Evolutionary conservation across 1,139 yeast species (phyloP).

Genomic region (Candida freyschussii): DNA sequence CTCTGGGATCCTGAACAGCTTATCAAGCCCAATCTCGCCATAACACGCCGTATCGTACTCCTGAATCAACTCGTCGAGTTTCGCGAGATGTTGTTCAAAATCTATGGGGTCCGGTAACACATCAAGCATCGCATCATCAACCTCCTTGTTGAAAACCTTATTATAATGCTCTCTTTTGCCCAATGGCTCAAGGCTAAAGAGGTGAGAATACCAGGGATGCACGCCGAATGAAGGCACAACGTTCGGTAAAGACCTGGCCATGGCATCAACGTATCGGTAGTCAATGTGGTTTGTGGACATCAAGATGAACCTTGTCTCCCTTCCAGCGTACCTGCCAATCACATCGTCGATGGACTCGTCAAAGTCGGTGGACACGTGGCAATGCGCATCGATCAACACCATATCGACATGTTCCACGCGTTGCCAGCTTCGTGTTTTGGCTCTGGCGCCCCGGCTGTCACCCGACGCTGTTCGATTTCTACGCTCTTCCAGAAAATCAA

Average conservation of each 20-base stretch:
- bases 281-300: conserved; percentile 62
- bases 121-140: conserved; percentile 37
- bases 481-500: no score
- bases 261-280: conserved; percentile 32
- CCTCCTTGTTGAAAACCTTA: conserved; percentile 31
- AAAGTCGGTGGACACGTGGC: conserved; percentile 43
- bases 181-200: conserved; percentile 37
- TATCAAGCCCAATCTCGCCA: conserved; percentile 93
- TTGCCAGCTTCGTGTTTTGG: no score
- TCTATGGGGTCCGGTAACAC: conserved; percentile 59
- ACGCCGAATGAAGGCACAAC: conserved; percentile 70
- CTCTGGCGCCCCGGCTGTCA: no score
- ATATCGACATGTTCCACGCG: no score
- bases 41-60: conserved; percentile 31
- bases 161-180: conserved; percentile 47
- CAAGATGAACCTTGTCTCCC: conserved; percentile 24
- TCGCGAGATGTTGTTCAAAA: conserved; percentile 36
- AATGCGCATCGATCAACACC: conserved; percentile 52
- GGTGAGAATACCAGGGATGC: conserved; percentile 88
- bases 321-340: conserved; percentile 9
- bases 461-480: no score
- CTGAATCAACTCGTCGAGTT: conserved; percentile 12
- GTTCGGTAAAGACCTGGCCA: conserved; percentile 27
- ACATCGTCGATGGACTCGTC: conserved; percentile 9
- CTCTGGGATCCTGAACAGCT: conserved; percentile 61